Evolutionary conservation across 2,329 filamentous ascomycete species (phyloP), one percentile per base, ranked within the genome.

Genomic region (Fusarium chuoi): DNA sequence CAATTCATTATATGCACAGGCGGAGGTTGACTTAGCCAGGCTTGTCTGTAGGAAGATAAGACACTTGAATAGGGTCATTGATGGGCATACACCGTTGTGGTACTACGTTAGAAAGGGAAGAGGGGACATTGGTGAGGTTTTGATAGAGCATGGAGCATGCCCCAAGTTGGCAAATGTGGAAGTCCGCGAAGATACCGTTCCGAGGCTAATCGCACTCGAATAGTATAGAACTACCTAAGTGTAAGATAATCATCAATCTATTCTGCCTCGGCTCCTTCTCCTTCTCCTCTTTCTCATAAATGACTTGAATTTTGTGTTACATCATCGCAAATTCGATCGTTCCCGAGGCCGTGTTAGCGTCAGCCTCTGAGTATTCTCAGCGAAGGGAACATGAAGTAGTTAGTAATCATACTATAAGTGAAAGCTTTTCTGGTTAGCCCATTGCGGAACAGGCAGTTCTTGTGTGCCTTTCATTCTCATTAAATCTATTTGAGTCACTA

Each of bases 51-150:
- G 45, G 28, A 59, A 49, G 17, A 67, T 70, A 24, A 67, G 41
- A 18, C 42, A 75, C 28, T 61, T 75, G 20, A 30, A 75, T 7
- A 28, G 33, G 22, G 33, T 38, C n/a, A 62, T 75, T 11, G 52
- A 41, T 24, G 72, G 65, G 13, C 58, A 75, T n/a, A 38, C 65
- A 35, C 45, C 72, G 22, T 54, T 75, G 48, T 75, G 70, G 61
- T 49, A 64, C 28, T 75, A 73, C 33, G 61, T 62, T 33, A 63
- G 65, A 36, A 49, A 46, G 44, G 72, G 68, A 12, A 56, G 60
- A 35, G 36, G 26, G 22, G 69, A 75, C 36, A 75, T 75, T 49
- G 69, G 57, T 5, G 59, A 33, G 30, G 56, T 73, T 24, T 56
- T 75, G 56, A 64, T 73, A 30, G 48, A 62, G 35, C 35, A 70